These are phyloP conservation scores for Alloascoidea hylecoeti DNA, from an alignment of 805 yeast species.

Conservation along the genomic window DNA sequence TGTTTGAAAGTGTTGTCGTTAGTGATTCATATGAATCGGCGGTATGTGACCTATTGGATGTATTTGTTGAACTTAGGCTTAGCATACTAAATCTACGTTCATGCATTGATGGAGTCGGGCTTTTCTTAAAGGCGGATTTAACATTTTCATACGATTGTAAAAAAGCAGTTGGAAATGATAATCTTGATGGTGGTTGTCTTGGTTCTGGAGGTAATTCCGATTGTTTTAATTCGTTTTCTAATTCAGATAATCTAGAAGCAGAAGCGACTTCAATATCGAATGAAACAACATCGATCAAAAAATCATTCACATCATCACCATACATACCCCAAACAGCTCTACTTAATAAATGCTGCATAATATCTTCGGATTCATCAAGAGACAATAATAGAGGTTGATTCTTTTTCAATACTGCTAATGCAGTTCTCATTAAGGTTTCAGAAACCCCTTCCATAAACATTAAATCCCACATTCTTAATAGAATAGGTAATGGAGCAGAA, in stretches of 20 bases:
- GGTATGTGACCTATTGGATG: background rate
- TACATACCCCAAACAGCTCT: slow-evolving; percentile 27
- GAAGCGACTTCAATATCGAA: slow-evolving; percentile 7
- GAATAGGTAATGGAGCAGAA: slow-evolving; percentile 41
- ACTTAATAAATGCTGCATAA: slow-evolving; percentile 25
- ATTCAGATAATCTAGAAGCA: slow-evolving; percentile 9
- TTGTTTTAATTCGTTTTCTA: slow-evolving; percentile 7
- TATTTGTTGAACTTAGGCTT: too few relatives aligned
- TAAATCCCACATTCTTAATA: slow-evolving; percentile 34
- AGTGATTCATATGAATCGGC: background rate
- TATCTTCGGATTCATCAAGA: slow-evolving; percentile 24
- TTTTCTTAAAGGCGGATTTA: background rate
- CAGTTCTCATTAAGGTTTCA: slow-evolving; percentile 38
- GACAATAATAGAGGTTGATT: slow-evolving; percentile 25
- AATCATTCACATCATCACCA: slow-evolving; percentile 19
- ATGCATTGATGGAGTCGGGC: background rate
- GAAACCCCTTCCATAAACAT: slow-evolving; percentile 39
- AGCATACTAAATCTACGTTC: background rate
- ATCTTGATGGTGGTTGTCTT: slow-evolving; percentile 2
- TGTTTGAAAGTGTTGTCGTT: background rate
- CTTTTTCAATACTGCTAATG: slow-evolving; percentile 33
- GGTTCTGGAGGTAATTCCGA: slow-evolving; percentile 8
- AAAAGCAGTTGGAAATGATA: background rate
- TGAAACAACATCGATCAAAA: slow-evolving; percentile 17
- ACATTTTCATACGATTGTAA: too few relatives aligned